phyloP scores from a whole-genome alignment of 1,139 yeast genomes.

The Suhomyces bokatorum region DNA sequence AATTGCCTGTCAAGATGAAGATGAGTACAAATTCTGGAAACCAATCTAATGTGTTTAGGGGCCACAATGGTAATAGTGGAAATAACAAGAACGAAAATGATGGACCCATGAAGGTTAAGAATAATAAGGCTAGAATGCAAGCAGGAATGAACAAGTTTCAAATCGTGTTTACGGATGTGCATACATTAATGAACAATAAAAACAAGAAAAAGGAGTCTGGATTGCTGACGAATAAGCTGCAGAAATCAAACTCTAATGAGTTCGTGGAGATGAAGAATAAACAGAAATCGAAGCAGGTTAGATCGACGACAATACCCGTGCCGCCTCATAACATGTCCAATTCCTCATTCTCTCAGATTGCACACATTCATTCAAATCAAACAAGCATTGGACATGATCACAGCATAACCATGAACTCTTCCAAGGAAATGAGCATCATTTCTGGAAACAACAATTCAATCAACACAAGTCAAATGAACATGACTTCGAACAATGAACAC shows the following conservation, averaged over 20 bases:
- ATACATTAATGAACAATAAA: slow-evolving; percentile 42
- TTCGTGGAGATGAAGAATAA: slow-evolving; percentile 1
- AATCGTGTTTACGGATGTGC: slow-evolving; percentile 53
- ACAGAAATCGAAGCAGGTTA: slow-evolving; percentile 3
- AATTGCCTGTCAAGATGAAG: slow-evolving; percentile 6
- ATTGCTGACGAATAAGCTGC: background rate
- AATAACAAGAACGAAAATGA: slow-evolving; percentile 17
- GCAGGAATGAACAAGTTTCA: slow-evolving; percentile 53
- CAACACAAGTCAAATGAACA: slow-evolving; percentile 28
- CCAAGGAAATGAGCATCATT: slow-evolving; percentile 27
- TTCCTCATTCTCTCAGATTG: background rate
- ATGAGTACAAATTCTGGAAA: background rate
- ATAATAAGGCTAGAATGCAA: slow-evolving; percentile 38
- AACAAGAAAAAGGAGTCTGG: slow-evolving; percentile 25
- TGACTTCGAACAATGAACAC: slow-evolving; percentile 27
- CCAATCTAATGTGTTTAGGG: slow-evolving; percentile 11
- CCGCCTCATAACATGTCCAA: background rate
- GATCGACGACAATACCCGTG: slow-evolving; percentile 12
- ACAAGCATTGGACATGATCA: slow-evolving; percentile 17
- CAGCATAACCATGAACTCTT: slow-evolving; percentile 19
- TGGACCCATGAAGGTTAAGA: slow-evolving; percentile 8
- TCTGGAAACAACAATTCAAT: slow-evolving; percentile 32
- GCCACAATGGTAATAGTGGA: slow-evolving; percentile 17
- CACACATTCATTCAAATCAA: slow-evolving; percentile 4
- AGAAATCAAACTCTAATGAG: background rate